Evolutionary conservation across 202 grass and related monocot species (phyloP).

Genomic region (Eragrostis tef): DNA sequence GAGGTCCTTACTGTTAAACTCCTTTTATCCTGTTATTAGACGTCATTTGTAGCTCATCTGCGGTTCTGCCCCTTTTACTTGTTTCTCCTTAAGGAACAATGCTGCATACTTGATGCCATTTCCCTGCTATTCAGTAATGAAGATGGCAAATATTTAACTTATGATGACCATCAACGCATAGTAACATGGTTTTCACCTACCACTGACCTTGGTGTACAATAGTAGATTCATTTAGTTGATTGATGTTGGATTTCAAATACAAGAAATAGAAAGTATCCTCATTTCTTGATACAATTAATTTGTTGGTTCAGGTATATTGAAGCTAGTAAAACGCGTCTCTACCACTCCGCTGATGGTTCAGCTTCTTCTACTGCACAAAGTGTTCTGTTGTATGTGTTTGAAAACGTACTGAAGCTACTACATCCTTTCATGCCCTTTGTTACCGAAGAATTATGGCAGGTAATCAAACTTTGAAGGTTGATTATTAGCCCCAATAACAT

Average conservation of each 20-base stretch:
- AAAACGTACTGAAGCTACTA: constrained; percentile 91
- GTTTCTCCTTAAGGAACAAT: not conserved
- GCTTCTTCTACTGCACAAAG: constrained; percentile 63
- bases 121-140: constrained; percentile 22
- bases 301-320: constrained; percentile 82
- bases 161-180: constrained; percentile 11
- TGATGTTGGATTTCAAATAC: constrained; percentile 27
- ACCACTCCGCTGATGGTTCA: constrained; percentile 71
- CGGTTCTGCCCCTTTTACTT: not conserved
- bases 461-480: constrained; percentile 43
- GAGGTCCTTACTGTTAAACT: not conserved
- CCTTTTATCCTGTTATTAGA: constrained; percentile 8
- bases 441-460: constrained; percentile 99
- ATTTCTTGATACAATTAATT: constrained; percentile 6
- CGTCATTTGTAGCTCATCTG: not conserved
- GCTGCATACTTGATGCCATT: not conserved
- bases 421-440: constrained; percentile 99
- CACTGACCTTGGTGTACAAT: not conserved
- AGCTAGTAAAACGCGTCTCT: constrained; percentile 92
- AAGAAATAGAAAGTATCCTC: not conserved
- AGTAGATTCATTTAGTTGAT: constrained; percentile 12
- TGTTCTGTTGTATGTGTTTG: constrained; percentile 92
- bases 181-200: not conserved
- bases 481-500: constrained; percentile 10
- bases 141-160: not conserved